Evolutionary conservation across 129 eudicot genomes (phyloP).

Genomic region (Calendula officinalis): DNA sequence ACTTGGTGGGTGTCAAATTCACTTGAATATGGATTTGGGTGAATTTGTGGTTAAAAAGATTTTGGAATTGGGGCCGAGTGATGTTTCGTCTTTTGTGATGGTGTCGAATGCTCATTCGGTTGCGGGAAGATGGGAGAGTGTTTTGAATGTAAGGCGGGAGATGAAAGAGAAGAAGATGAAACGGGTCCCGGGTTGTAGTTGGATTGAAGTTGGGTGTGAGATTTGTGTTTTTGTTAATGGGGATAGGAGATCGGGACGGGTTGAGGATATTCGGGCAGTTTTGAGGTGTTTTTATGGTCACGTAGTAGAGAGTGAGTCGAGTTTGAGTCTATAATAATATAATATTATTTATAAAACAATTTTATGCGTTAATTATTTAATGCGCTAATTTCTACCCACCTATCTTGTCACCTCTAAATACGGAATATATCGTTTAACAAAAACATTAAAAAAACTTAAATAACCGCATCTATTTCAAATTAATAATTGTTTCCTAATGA

Average conservation of each 20-base stretch:
- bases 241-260: slow-evolving; percentile 36
- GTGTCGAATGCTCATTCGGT: slow-evolving; percentile 75
- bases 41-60: slow-evolving; percentile 54
- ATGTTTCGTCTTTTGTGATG: slow-evolving; percentile 72
- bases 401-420: not conserved
- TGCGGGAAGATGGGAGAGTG: slow-evolving; percentile 66
- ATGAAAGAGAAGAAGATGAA: slow-evolving; percentile 60
- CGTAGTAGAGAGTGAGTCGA: slow-evolving; percentile 23
- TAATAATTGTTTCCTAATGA: not conserved
- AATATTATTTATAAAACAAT: too few relatives aligned
- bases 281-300: slow-evolving; percentile 42
- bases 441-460: not conserved
- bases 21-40: slow-evolving; percentile 52
- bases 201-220: slow-evolving; percentile 56
- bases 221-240: slow-evolving; percentile 59
- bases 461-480: not conserved
- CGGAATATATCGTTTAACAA: slow-evolving; percentile 44
- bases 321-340: slow-evolving; percentile 6
- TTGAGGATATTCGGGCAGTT: slow-evolving; percentile 40
- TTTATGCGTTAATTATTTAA: too few relatives aligned
- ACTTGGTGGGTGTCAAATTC: slow-evolving; percentile 78
- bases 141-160: slow-evolving; percentile 38
- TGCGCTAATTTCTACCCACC: not conserved
- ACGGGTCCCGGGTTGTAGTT: slow-evolving; percentile 74
- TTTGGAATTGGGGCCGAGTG: slow-evolving; percentile 65